phyloP scores from a whole-genome alignment of 352 stramenopile genomes.

The Peronospora destructor region DNA sequence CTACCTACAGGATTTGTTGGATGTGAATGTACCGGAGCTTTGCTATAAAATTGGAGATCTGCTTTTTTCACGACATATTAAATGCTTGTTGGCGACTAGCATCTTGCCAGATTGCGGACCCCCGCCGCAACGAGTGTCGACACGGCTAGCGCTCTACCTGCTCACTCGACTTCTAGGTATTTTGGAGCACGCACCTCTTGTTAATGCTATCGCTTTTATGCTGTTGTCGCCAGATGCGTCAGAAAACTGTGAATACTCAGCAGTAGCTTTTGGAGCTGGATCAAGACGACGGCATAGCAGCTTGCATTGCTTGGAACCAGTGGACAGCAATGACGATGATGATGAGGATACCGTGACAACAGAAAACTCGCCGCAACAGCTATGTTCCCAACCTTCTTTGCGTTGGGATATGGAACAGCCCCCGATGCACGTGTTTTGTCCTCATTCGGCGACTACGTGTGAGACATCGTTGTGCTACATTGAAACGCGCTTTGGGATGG shows the following conservation, averaged over 20 bases:
- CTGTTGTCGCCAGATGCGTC: slow-evolving; percentile 54
- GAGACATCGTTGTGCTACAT: slow-evolving; percentile 70
- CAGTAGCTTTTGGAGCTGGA: slow-evolving; percentile 46
- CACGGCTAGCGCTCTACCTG: slow-evolving; percentile 67
- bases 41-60: slow-evolving; percentile 74
- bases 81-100: slow-evolving; percentile 58
- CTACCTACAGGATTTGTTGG: slow-evolving; percentile 79
- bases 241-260: slow-evolving; percentile 55
- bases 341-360: slow-evolving; percentile 9
- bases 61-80: slow-evolving; percentile 66
- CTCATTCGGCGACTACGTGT: slow-evolving; percentile 45
- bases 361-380: slow-evolving; percentile 6
- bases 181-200: slow-evolving; percentile 70
- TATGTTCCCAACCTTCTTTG: slow-evolving; percentile 16
- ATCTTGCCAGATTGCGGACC: slow-evolving; percentile 71
- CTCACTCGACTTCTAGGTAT: slow-evolving; percentile 68
- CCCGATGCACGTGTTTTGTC: slow-evolving; percentile 43
- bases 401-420: slow-evolving; percentile 30
- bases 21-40: slow-evolving; percentile 77
- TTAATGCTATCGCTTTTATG: slow-evolving; percentile 79
- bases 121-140: slow-evolving; percentile 66
- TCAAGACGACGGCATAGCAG: slow-evolving; percentile 22
- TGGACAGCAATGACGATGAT: slow-evolving; percentile 14
- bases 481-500: slow-evolving; percentile 66
- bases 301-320: slow-evolving; percentile 7